Conservation (phyloP, 148 eudicot genomes). For the Persicaria maculosa region DNA sequence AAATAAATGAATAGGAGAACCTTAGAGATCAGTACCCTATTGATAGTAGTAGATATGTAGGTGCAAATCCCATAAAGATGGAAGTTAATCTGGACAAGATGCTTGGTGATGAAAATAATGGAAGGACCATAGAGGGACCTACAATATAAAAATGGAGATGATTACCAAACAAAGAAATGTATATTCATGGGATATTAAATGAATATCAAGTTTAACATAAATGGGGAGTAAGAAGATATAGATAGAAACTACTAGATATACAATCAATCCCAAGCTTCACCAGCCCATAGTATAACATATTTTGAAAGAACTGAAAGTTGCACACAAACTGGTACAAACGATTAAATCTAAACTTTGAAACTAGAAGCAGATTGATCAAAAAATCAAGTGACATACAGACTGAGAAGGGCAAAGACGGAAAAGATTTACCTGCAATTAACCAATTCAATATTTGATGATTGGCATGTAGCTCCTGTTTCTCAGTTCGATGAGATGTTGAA, state of each 20-base stretch:
- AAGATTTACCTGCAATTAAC: constrained; percentile 62
- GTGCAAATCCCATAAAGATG: constrained; percentile 95
- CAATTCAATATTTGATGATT: constrained; percentile 80
- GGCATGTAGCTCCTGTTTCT: constrained; percentile 67
- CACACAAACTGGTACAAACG: background rate
- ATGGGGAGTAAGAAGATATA: background rate
- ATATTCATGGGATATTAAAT: background rate
- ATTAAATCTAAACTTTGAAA: background rate
- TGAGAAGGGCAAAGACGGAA: constrained; percentile 13
- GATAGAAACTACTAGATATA: background rate
- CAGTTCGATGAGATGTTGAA: constrained; percentile 75
- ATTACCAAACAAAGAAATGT: background rate
- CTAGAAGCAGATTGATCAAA: background rate
- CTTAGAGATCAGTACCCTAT: constrained; percentile 60
- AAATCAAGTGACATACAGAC: background rate
- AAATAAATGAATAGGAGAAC: background rate
- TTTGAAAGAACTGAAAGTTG: background rate
- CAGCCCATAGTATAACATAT: background rate
- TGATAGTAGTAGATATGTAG: constrained; percentile 80
- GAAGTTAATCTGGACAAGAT: constrained; percentile 80
- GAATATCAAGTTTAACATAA: background rate
- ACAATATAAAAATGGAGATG: constrained; percentile 8
- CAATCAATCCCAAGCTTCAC: background rate
- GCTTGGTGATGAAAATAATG: constrained; percentile 74
- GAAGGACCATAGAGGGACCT: constrained; percentile 81